Evolutionary conservation across 2,329 filamentous ascomycete species (phyloP), one percentile per base, ranked within the genome.

Genomic region (Ascochyta pisi): DNA sequence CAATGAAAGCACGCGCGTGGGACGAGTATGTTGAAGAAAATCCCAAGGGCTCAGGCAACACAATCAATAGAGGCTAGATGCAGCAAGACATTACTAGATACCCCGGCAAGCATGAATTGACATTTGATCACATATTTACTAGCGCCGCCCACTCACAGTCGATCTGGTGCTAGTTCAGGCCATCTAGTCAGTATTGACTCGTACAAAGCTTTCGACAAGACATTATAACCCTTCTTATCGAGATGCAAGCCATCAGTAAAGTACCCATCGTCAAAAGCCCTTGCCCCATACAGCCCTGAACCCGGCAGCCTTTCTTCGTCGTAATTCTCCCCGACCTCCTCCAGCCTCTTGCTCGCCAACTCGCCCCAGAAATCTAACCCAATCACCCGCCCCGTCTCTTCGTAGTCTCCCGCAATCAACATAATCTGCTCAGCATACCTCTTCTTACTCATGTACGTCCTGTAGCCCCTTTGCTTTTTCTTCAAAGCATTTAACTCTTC

Each of bases 1-100:
- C 90, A 4, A 89, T 95, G 83, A 99, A 98, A 79, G 93, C 93
- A 27, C 83, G 95, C 57, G 88, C 89, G 58, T 99, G 95, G 95
- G 95, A 99, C 77, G 94, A 99, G 71, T 99, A 89, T 73, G 89
- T 84, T 24, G 95, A 99, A 75, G 87, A 89, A 3, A 97, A 99
- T 73, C 90, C 92, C 1, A 91, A 89, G 77, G 91, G 91, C 0
- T 85, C 88, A 33, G 91, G 91, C 4, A 96, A 96, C 73, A 95
- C 91, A 1, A 76, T 95, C 60, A 95, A 96, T 75, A 86, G 89
- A 79, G 91, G 91, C 26, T 86, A 31, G 46, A 56, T 6, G 22
- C 23, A 22, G 23, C 22, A 29, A 26, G 23, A 44, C 7, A 13
- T 16, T 22, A 46, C 42, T 44, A 61, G 48, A 68, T 62, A 68